Conservation (phyloP, 306 rosid genomes). For the Quercus dentata region DNA sequence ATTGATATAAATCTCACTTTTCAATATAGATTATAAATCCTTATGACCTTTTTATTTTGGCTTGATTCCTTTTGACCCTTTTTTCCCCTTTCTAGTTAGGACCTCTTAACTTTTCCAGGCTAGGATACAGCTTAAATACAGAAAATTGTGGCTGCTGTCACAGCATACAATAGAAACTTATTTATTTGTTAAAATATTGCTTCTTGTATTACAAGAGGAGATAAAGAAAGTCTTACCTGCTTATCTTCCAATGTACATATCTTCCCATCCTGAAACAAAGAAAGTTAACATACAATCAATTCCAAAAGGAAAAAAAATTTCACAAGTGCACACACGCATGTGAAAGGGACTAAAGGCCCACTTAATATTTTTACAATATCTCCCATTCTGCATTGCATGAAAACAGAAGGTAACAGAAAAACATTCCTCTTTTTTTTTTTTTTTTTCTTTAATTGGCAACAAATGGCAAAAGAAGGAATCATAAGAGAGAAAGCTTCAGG, state of each 20-base stretch:
- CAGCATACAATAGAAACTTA: background rate
- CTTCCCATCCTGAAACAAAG: constrained; percentile 61
- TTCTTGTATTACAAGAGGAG: background rate
- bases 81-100: background rate
- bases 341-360: background rate
- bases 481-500: background rate
- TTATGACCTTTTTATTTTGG: background rate
- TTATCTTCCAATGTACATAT: constrained; percentile 48
- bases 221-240: constrained; percentile 56
- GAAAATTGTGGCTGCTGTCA: background rate
- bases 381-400: background rate
- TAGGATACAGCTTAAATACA: background rate
- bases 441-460: background rate
- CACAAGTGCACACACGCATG: too few species aligned
- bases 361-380: background rate
- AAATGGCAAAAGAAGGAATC: background rate
- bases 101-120: background rate
- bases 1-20: background rate
- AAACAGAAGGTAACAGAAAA: background rate
- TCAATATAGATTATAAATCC: background rate
- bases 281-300: constrained; percentile 16
- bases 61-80: background rate
- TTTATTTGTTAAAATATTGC: background rate
- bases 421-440: background rate
- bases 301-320: background rate